phyloP scores from a whole-genome alignment of 768 basidiomycete species.

The Russula foetens region DNA sequence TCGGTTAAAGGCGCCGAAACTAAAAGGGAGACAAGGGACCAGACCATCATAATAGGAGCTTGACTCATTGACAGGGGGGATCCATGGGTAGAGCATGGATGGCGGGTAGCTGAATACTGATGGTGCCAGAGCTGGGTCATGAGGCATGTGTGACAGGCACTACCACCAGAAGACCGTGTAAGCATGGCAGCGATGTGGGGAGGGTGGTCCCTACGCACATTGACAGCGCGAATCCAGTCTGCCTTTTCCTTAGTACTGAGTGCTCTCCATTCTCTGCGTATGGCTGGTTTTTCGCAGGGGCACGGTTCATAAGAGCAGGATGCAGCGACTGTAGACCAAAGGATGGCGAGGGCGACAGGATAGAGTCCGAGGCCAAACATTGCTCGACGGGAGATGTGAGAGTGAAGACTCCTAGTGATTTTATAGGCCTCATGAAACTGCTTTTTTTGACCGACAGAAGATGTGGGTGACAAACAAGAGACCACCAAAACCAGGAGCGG shows the following conservation, averaged over 20 bases:
- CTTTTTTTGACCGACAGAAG: too few species aligned
- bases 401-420: too few species aligned
- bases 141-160: constrained; percentile 18
- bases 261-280: constrained; percentile 24
- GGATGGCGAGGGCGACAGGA: background rate
- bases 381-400: too few species aligned
- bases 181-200: background rate
- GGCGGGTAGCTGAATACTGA: constrained; percentile 2
- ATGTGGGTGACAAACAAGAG: too few species aligned
- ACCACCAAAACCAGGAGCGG: too few species aligned
- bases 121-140: constrained; percentile 12
- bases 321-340: background rate
- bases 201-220: constrained; percentile 11
- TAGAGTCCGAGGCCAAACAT: too few species aligned
- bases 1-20: background rate
- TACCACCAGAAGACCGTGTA: background rate
- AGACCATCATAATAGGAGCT: constrained; percentile 20
- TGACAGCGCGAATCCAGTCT: constrained; percentile 24
- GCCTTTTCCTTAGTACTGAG: constrained; percentile 14
- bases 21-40: background rate
- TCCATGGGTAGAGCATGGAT: constrained; percentile 9
- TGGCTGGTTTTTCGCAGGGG: constrained; percentile 16
- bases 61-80: constrained; percentile 12
- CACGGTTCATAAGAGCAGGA: background rate
- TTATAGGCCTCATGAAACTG: too few species aligned